Evolutionary conservation across 2,329 filamentous ascomycete species (phyloP).

Genomic region (Emmonsiellopsis sp.): DNA sequence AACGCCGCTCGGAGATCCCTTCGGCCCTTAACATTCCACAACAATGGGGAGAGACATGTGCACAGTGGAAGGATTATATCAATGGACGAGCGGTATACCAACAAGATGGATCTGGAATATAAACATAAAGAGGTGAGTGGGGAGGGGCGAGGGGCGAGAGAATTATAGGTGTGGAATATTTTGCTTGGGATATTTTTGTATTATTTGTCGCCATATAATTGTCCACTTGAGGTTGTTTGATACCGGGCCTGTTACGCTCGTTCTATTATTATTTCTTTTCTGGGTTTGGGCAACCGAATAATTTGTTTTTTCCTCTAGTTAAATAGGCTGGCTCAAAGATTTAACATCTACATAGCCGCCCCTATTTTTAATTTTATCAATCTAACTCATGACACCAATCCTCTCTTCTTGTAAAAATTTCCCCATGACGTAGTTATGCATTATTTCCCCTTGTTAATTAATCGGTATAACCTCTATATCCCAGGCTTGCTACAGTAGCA

Average conservation of each 20-base stretch:
- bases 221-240: too few species aligned
- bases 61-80: neutral
- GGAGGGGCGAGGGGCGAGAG: too few species aligned
- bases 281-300: neutral
- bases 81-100: neutral
- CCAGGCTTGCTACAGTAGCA: too few species aligned
- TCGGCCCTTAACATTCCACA: neutral
- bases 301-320: too few species aligned
- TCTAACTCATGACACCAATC: too few species aligned
- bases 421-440: too few species aligned
- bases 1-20: slow-evolving; percentile 9
- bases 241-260: neutral
- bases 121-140: neutral
- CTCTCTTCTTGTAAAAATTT: too few species aligned
- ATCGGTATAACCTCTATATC: too few species aligned
- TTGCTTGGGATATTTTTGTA: neutral
- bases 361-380: too few species aligned
- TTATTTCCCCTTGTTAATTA: too few species aligned
- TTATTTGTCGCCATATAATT: neutral
- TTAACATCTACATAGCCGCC: too few species aligned
- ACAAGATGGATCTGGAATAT: neutral
- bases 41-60: neutral
- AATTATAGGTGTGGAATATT: neutral
- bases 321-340: too few species aligned
- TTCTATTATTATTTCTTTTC: neutral